Base-by-base conservation (phyloP, 2,329 filamentous ascomycete genomes). In the Escovopsis sp. region DNA sequence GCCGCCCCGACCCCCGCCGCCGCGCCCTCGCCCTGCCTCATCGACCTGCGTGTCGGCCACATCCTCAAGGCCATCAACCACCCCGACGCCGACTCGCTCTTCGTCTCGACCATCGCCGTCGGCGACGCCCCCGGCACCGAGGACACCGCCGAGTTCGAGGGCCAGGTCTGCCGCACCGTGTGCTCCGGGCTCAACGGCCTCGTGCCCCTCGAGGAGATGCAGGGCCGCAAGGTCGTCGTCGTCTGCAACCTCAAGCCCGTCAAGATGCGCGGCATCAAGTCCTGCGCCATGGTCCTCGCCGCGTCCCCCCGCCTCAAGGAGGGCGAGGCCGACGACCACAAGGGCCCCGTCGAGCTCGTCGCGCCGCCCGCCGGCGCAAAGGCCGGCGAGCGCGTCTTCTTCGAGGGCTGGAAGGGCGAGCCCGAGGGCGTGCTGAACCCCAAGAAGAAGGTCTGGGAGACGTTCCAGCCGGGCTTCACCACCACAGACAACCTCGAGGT, bases 381-480 rank as follows among this genome's bases (percentile, higher is more conserved):
- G 58, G 85, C 88, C 6, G 91, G 91, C 45, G 86, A 94, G 59
- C 72, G 85, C 12, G 84, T 96, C 41, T 88, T 73, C 72, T 98
- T 98, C 59, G 85, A 96, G 59, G 91, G 91, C 39, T 98, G 85
- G 80, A 73, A 85, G 62, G 88, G 86, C 46, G 84, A 94, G 70
- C 87, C 91, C 0, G 91, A 98, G 73, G 82, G 81, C 48, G 77
- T 89, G 41, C 73, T 98, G 45, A 98, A 96, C 73, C 91, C 91
- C 45, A 98, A 98, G 81, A 98, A 96, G 80, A 96, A 96, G 80
- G 70, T 96, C 47, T 96, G 89, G 88, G 91, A 98, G 72, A 85
- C 75, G 9, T 85, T 94, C 66, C 89, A 96, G 72, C 87, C 88
- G 1, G 91, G 89, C 0, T 96, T 96, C 67, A 94, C 85, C 28